Percentiles rank a stretch among this genome's conserved stretches.
Conservation (phyloP, 1,284 basidiomycete species). For the Puccinia polysora region DNA sequence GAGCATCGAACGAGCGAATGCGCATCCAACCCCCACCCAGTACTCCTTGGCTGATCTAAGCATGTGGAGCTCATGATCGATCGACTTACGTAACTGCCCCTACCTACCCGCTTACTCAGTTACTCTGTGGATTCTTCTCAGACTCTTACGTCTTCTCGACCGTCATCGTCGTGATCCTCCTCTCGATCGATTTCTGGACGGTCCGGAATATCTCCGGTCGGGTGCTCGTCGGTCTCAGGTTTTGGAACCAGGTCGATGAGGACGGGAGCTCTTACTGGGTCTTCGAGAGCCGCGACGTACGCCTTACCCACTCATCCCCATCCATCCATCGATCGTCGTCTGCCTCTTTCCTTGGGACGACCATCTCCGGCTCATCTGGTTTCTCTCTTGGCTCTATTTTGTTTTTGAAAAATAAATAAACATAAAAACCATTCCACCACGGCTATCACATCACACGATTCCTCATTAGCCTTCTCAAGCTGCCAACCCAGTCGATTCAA, state of each 20-base stretch:
- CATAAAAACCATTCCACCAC: no score
- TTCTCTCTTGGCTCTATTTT: neutral
- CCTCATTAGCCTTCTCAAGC: constrained; percentile 71
- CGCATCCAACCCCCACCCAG: no score
- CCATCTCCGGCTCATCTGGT: neutral
- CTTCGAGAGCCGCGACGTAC: constrained; percentile 63
- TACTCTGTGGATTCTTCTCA: constrained; percentile 18
- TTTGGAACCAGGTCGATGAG: constrained; percentile 96
- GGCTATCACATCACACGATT: no score
- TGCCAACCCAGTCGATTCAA: constrained; percentile 82
- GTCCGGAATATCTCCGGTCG: constrained; percentile 88
- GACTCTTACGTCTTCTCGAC: constrained; percentile 55
- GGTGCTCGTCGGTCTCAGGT: constrained; percentile 81
- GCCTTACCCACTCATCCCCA: constrained; percentile 19
- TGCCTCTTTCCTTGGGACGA: neutral
- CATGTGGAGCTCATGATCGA: neutral
- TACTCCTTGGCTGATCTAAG: constrained; percentile 61
- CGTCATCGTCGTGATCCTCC: constrained; percentile 78
- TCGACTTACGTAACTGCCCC: neutral
- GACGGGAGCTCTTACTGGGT: constrained; percentile 95
- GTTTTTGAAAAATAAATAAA: no score
- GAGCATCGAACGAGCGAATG: no score
- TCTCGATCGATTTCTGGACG: constrained; percentile 96
- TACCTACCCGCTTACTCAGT: neutral
- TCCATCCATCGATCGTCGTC: no score